These are phyloP conservation scores for Pseudogymnoascus sp. DNA, from an alignment of 2,329 filamentous ascomycete genomes.

Conservation along the genomic window DNA sequence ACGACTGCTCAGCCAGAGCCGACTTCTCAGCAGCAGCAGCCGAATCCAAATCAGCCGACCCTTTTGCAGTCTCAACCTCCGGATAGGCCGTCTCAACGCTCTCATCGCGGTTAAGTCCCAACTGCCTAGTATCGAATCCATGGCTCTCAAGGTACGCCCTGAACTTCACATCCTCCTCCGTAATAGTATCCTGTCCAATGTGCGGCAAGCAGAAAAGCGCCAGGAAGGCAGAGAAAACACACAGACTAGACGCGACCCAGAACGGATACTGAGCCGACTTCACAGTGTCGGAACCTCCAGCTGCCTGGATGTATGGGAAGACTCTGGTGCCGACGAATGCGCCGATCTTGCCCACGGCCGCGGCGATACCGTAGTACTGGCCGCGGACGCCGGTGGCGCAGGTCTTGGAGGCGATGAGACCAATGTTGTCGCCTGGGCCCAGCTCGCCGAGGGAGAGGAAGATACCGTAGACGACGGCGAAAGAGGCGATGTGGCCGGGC, in stretches of 20 bases:
- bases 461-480: conserved; percentile 71
- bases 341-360: conserved; percentile 65
- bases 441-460: conserved; percentile 72
- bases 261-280: conserved; percentile 81
- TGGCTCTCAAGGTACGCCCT: conserved; percentile 61
- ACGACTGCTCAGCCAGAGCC: not conserved
- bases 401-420: conserved; percentile 76
- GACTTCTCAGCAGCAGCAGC: not conserved
- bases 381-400: conserved; percentile 83
- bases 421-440: conserved; percentile 87
- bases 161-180: conserved; percentile 67
- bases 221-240: conserved; percentile 62
- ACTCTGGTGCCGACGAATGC: conserved; percentile 83
- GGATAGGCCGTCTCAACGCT: conserved; percentile 1
- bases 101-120: conserved; percentile 34
- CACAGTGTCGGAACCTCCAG: conserved; percentile 47
- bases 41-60: not conserved
- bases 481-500: conserved; percentile 59
- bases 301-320: conserved; percentile 61
- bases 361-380: conserved; percentile 64
- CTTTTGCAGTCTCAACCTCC: not conserved
- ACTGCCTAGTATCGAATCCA: conserved; percentile 63
- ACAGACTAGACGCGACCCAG: conserved; percentile 71
- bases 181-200: conserved; percentile 80
- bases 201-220: conserved; percentile 67